Conservation (phyloP, 2,329 filamentous ascomycete species). For the Claviceps digitariae region DNA sequence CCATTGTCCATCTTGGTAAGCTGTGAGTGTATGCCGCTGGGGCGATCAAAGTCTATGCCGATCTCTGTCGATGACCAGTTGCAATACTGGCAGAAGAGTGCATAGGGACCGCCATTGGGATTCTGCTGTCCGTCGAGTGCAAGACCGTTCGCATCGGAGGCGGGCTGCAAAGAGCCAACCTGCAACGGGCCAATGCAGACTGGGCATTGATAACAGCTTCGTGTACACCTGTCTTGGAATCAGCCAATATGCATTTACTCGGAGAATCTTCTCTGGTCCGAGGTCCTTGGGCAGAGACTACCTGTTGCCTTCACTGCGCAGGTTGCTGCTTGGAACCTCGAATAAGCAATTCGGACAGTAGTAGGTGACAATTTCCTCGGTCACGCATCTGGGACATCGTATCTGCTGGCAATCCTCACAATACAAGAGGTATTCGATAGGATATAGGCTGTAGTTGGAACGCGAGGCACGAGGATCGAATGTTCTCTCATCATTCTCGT, state of each 20-base stretch:
- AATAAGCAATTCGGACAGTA: constrained; percentile 94
- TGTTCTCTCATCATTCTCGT: constrained; percentile 60
- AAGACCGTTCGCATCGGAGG: constrained; percentile 30
- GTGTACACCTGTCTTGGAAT: constrained; percentile 52
- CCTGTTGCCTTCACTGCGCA: constrained; percentile 89
- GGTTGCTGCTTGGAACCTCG: constrained; percentile 84
- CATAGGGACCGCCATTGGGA: constrained; percentile 43
- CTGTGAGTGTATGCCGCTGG: constrained; percentile 74
- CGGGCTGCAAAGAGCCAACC: constrained; percentile 55
- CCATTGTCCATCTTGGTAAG: constrained; percentile 57
- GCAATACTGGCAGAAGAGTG: constrained; percentile 80
- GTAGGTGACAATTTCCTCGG: constrained; percentile 88
- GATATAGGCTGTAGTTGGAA: constrained; percentile 84
- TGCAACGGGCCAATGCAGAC: constrained; percentile 71
- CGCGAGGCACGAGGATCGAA: constrained; percentile 79
- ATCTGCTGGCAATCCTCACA: constrained; percentile 97
- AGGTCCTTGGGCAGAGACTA: constrained; percentile 23
- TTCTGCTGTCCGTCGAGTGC: constrained; percentile 23
- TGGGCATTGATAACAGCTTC: constrained; percentile 93
- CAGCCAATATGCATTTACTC: constrained; percentile 2
- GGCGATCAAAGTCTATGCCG: constrained; percentile 78
- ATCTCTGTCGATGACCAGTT: constrained; percentile 86
- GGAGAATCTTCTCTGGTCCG: not conserved
- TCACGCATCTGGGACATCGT: constrained; percentile 79
- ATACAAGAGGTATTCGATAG: constrained; percentile 85